Evolutionary conservation across 208 protist genomes (phyloP).

Genomic region (Endotrypanum monterogeii): DNA sequence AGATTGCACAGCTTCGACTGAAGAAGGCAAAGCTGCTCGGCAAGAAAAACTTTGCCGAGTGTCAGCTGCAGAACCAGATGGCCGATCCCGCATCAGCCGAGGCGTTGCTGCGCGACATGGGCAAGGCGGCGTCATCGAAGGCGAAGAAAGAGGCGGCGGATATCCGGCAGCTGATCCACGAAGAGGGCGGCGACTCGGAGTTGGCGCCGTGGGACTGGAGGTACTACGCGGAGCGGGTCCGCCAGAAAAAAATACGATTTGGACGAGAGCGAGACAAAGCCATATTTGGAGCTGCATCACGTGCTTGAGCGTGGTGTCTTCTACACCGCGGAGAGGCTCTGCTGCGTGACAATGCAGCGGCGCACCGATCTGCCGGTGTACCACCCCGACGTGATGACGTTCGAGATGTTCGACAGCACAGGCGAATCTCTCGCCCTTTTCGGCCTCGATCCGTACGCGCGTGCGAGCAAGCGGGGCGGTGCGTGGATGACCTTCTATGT

Average conservation of each 20-base stretch:
- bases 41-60: slow-evolving; percentile 54
- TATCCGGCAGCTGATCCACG: slow-evolving; percentile 31
- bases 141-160: slow-evolving; percentile 35
- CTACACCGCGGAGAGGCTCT: slow-evolving; percentile 57
- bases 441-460: slow-evolving; percentile 50
- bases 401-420: slow-evolving; percentile 43
- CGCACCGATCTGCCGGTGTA: slow-evolving; percentile 54
- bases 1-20: slow-evolving; percentile 44
- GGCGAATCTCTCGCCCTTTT: slow-evolving; percentile 41
- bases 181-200: slow-evolving; percentile 33
- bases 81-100: slow-evolving; percentile 32
- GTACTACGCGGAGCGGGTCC: slow-evolving; percentile 51
- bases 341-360: slow-evolving; percentile 44
- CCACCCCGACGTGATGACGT: slow-evolving; percentile 41
- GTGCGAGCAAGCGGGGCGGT: slow-evolving; percentile 51
- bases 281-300: slow-evolving; percentile 56
- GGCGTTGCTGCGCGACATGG: slow-evolving; percentile 36
- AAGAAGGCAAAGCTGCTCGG: slow-evolving; percentile 48
- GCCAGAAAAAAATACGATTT: slow-evolving; percentile 46
- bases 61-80: slow-evolving; percentile 53
- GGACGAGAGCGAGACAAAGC: slow-evolving; percentile 51
- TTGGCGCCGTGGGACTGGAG: slow-evolving; percentile 59
- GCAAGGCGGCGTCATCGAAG: not conserved
- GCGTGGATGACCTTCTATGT: slow-evolving; percentile 65
- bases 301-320: slow-evolving; percentile 60